Percentiles rank a stretch among this genome's conserved stretches.
Conservation (phyloP, 2,329 filamentous ascomycete genomes). For the Arachnopeziza araneosa region DNA sequence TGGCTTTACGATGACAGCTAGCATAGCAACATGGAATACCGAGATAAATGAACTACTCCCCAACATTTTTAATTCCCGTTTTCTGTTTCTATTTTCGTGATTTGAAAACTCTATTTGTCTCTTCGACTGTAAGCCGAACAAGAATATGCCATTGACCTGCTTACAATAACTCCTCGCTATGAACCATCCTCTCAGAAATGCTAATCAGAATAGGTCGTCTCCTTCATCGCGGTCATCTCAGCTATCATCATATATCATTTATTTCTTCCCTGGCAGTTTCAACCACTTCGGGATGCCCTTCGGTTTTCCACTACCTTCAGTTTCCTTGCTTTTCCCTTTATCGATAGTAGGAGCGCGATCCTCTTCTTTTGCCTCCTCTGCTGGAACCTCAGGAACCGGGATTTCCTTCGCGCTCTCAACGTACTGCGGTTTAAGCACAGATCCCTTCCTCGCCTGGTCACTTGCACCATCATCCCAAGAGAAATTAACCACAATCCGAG, state of each 20-base stretch:
- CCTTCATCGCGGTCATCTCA: neutral
- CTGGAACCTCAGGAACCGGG: slow-evolving; percentile 53
- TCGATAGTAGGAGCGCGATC: slow-evolving; percentile 22
- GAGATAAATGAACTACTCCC: slow-evolving; percentile 20
- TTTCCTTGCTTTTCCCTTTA: slow-evolving; percentile 27
- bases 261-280: slow-evolving; percentile 68
- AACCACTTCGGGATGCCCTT: slow-evolving; percentile 62
- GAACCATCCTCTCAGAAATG: slow-evolving; percentile 4
- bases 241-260: slow-evolving; percentile 18
- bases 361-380: slow-evolving; percentile 37
- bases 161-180: slow-evolving; percentile 25
- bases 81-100: too few species aligned
- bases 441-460: slow-evolving; percentile 44
- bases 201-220: slow-evolving; percentile 1
- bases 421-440: slow-evolving; percentile 37
- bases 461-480: slow-evolving; percentile 64
- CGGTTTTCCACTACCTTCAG: slow-evolving; percentile 33
- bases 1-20: slow-evolving; percentile 6
- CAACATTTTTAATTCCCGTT: slow-evolving; percentile 2
- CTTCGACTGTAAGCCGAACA: neutral
- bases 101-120: neutral
- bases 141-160: neutral
- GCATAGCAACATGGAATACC: slow-evolving; percentile 11
- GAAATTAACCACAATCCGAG: slow-evolving; percentile 69
- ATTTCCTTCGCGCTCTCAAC: slow-evolving; percentile 60